Evolutionary conservation across 352 stramenopile species (phyloP), one percentile per base, ranked within the genome.

Genomic region (Globisporangium solare): DNA sequence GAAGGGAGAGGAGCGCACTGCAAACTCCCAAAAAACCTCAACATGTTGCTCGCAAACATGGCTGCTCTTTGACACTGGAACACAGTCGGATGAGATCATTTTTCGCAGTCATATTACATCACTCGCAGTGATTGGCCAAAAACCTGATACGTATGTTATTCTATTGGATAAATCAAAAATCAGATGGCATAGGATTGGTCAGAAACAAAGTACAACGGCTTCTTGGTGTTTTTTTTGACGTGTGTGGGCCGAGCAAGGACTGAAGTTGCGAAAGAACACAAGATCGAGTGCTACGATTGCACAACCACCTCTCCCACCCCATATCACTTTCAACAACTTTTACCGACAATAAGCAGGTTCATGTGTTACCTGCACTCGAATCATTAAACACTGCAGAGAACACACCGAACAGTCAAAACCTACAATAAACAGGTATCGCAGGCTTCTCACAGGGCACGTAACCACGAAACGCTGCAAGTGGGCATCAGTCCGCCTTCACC

Each of bases 1-100:
- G 51, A 54, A 47, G 43, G 56, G 18, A 24, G 32, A n/a, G 11
- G 18, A 27, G 8, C 18, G 3, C 8, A 6, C 27, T 47, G 21
- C 35, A 6, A 67, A 64, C 66, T 39, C 45, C 17, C 32, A 45
- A 67, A 69, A 65, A 11, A 6, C 1, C 47, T 21, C 22, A n/a
- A 12, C 47, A n/a, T 6, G 3, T 42, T 42, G 39, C 39, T 43
- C 39, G 2, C 27, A 7, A 35, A 43, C 12, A 43, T 43, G 39
- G 39, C 39, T 43, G 39, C 39, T 43, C 39, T 43, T 43, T 43
- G 39, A 43, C 39, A 43, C 39, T 43, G 39, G 39, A 43, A 7
- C 37, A 43, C 13, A 15, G 18, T 13, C 1, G 17, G 37, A 43
- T 43, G 39, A 43, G 13, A 43, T 43, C 39, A 43, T n/a, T 13